Evolutionary conservation across 2,329 filamentous ascomycete genomes (phyloP).

Genomic region (Claviceps pusilla): DNA sequence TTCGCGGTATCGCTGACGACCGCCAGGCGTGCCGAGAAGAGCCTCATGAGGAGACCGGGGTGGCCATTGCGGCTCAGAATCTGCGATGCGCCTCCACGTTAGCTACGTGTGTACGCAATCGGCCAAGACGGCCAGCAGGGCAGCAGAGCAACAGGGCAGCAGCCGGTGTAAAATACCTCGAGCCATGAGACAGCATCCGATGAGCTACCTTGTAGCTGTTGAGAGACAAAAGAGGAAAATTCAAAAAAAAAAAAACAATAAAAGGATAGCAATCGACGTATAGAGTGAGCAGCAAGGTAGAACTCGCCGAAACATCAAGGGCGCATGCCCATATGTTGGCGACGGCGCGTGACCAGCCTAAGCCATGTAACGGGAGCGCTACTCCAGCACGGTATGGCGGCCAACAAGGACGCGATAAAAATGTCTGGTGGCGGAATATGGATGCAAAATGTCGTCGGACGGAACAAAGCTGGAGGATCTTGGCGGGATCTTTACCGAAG

Average conservation of each 20-base stretch:
- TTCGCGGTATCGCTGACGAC: constrained; percentile 59
- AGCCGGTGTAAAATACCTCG: constrained; percentile 4
- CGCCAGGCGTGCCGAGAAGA: constrained; percentile 56
- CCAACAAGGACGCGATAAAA: not conserved
- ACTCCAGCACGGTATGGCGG: not conserved
- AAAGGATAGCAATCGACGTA: not conserved
- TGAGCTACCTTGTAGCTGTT: not conserved
- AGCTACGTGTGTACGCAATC: not conserved
- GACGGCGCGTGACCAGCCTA: constrained; percentile 3
- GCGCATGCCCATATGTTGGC: constrained; percentile 7
- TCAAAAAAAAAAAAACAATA: not conserved
- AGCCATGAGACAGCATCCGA: constrained; percentile 5
- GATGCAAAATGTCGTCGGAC: not conserved
- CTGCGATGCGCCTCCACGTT: constrained; percentile 8
- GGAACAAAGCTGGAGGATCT: not conserved
- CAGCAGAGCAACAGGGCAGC: not conserved
- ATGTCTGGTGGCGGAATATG: not conserved
- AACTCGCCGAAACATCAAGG: not conserved
- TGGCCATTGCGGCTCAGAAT: constrained; percentile 45
- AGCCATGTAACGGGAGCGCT: constrained; percentile 2
- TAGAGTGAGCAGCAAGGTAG: not conserved
- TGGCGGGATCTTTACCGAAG: not conserved
- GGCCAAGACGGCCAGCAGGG: too few relatives aligned
- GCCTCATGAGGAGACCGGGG: constrained; percentile 52
- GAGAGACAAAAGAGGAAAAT: not conserved